Base-by-base conservation (phyloP, 345 rosid genomes). In the Eucalyptus regnans region DNA sequence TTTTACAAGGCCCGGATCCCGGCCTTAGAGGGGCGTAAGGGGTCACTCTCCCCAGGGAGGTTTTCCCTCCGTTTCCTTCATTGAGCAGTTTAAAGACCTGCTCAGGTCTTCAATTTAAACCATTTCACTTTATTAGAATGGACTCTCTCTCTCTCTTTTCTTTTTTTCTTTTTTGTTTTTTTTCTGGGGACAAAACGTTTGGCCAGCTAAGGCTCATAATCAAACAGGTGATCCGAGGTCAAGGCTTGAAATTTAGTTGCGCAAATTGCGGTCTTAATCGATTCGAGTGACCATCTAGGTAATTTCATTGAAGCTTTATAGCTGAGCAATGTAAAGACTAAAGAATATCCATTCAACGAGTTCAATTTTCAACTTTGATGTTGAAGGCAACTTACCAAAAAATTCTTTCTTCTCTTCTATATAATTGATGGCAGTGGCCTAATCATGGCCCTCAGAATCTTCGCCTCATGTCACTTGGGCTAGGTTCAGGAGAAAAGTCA, bases 361-460 rank as follows among this genome's bases (percentile, higher is more conserved):
- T 60, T 60, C n/a, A 60, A 27, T 60, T 60, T 60, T 60, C 66
- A 60, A 60, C 66, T 60, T 60, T 27, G 66, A 60, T 60, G 31
- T 27, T 60, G 31, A 60, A 60, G 66, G 4, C 66, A 0, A 27
- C 66, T 60, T 60, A 0, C n/a, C 66, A 60, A 60, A 60, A 60
- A 27, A 12, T 60, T 60, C 0, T 27, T 60, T 27, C 7, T 60
- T 60, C 31, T 60, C 66, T 27, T 12, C 0, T 60, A 12, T 27
- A 60, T 27, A 0, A 60, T 27, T 60, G 31, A 60, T 0, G n/a
- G n/a, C n/a, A 6, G 7, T 25, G 66, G 16, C 7, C 29, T 27
- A 25, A 0, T 27, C 66, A 60, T 60, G 66, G 66, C 66, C 66
- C 66, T 60, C 13, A 27, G 27, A 60, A 60, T 60, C 66, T 27